These are phyloP conservation scores for Spergularia bocconei DNA, from an alignment of 148 eudicot genomes.

Conservation along the genomic window DNA sequence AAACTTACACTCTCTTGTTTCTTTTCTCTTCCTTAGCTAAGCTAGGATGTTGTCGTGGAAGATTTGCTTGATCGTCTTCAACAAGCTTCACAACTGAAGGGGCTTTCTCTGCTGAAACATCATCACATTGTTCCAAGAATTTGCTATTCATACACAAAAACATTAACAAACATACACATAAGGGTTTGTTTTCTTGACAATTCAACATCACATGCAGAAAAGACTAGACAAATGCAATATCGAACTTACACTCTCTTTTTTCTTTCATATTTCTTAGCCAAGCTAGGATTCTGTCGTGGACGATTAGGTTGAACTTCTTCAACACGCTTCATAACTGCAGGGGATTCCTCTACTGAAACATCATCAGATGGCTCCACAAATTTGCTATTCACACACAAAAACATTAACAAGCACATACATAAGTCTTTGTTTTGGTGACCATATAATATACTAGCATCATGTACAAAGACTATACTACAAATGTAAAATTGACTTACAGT, in stretches of 20 bases:
- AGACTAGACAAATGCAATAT: neutral
- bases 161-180: neutral
- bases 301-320: slow-evolving; percentile 28
- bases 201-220: neutral
- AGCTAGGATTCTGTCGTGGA: slow-evolving; percentile 25
- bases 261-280: slow-evolving; percentile 14
- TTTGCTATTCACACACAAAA: slow-evolving; percentile 7
- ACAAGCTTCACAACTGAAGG: slow-evolving; percentile 31
- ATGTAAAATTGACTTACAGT: neutral
- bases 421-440: no score
- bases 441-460: neutral
- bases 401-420: neutral
- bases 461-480: neutral
- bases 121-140: neutral
- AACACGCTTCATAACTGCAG: slow-evolving; percentile 33
- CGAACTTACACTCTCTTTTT: neutral
- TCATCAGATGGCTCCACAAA: neutral
- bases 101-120: neutral
- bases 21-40: slow-evolving; percentile 17
- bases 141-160: slow-evolving; percentile 8
- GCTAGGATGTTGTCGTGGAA: slow-evolving; percentile 27
- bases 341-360: neutral
- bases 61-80: slow-evolving; percentile 27
- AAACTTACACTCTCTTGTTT: neutral
- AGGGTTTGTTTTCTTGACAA: no score